These are phyloP conservation scores for Ciborinia camelliae DNA, from an alignment of 2,329 filamentous ascomycete species.

Conservation along the genomic window DNA sequence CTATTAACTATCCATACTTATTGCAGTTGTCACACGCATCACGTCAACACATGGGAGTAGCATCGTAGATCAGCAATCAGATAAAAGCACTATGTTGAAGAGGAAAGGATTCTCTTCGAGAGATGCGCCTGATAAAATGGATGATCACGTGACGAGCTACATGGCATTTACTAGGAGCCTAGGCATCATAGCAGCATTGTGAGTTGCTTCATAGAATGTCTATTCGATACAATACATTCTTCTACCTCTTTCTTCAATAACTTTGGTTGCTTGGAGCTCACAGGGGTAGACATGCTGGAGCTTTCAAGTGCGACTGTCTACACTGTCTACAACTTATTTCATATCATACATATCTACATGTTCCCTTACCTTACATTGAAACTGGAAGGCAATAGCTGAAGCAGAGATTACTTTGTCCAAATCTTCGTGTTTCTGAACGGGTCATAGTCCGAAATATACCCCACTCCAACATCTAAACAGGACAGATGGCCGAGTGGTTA, in stretches of 20 bases:
- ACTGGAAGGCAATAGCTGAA: neutral
- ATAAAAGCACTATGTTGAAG: too few relatives aligned
- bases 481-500: constrained; percentile 22
- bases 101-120: too few relatives aligned
- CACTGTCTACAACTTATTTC: neutral
- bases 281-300: neutral
- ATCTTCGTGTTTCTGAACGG: accelerated
- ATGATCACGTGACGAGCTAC: too few relatives aligned
- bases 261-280: neutral
- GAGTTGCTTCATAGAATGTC: neutral
- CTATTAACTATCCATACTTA: neutral
- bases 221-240: neutral
- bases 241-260: neutral
- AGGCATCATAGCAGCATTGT: too few relatives aligned
- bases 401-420: neutral
- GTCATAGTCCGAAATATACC: neutral
- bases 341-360: neutral
- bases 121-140: too few relatives aligned
- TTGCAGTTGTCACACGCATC: too few relatives aligned
- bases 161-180: too few relatives aligned
- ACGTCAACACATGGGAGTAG: too few relatives aligned
- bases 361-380: neutral
- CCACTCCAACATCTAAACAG: accelerated
- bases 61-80: too few relatives aligned
- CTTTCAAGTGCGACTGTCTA: neutral